Evolutionary conservation across 345 rosid genomes (phyloP).

Genomic region (Aethionema arabicum): DNA sequence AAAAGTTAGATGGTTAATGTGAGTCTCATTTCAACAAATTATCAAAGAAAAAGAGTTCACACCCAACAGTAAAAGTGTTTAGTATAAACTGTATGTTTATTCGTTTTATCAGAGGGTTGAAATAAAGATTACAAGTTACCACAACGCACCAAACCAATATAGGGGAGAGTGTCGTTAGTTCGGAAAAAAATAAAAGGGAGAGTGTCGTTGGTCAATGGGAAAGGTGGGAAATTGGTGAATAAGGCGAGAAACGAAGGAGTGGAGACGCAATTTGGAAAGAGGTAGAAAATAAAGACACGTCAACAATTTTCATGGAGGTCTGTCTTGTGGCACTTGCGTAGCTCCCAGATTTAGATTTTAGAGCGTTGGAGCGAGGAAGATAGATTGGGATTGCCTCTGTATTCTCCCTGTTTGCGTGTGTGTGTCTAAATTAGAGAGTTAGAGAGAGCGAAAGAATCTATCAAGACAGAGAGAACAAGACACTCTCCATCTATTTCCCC

Average conservation of each 20-base stretch:
- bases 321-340: constrained; percentile 25
- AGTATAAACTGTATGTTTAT: no score
- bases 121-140: not conserved
- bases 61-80: constrained; percentile 2
- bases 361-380: not conserved
- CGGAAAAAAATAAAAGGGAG: constrained; percentile 10
- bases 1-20: no score
- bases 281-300: constrained; percentile 36
- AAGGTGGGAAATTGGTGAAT: constrained; percentile 15
- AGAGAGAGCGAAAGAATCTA: not conserved
- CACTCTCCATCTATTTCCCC: constrained; percentile 27
- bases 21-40: no score
- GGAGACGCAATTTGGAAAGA: constrained; percentile 24
- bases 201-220: not conserved
- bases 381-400: not conserved
- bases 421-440: not conserved
- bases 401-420: not conserved
- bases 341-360: constrained; percentile 12
- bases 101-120: not conserved
- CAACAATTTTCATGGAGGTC: constrained; percentile 27
- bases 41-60: not conserved
- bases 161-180: constrained; percentile 11
- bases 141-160: constrained; percentile 10
- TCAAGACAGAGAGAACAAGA: not conserved
- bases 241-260: not conserved